phyloP scores from a whole-genome alignment of 192 early-diverging fungal species.

The Linnemannia hyalina region DNA sequence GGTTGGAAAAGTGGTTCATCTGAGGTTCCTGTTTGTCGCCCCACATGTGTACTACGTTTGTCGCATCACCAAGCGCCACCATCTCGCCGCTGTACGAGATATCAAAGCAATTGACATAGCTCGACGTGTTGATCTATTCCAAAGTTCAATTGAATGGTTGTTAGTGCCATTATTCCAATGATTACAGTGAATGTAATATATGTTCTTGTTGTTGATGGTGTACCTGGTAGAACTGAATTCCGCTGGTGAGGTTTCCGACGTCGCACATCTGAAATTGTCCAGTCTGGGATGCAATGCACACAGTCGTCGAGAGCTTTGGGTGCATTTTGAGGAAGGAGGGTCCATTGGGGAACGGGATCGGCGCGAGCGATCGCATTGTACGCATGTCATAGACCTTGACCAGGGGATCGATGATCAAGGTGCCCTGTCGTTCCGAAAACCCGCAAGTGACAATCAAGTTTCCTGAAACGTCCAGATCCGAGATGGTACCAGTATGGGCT shows the following conservation, averaged over 20 bases:
- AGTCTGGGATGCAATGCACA: constrained; percentile 74
- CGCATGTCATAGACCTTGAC: constrained; percentile 90
- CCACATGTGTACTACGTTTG: constrained; percentile 86
- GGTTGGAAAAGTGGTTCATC: constrained; percentile 76
- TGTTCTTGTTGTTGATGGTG: constrained; percentile 37
- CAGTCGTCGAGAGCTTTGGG: constrained; percentile 72
- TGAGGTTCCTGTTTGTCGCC: constrained; percentile 71
- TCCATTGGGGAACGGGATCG: constrained; percentile 77
- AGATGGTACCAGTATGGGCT: constrained; percentile 83
- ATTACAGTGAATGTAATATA: constrained; percentile 29
- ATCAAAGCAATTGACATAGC: constrained; percentile 80
- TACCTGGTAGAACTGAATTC: constrained; percentile 66
- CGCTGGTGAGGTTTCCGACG: constrained; percentile 62
- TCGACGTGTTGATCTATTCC: constrained; percentile 62
- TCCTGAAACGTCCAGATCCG: constrained; percentile 82
- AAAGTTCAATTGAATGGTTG: constrained; percentile 26
- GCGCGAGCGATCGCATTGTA: constrained; percentile 75
- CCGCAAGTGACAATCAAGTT: constrained; percentile 84
- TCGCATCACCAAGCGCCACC: constrained; percentile 82
- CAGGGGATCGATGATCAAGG: constrained; percentile 78
- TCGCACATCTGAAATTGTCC: constrained; percentile 82
- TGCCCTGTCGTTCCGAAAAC: constrained; percentile 71
- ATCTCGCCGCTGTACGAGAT: constrained; percentile 84
- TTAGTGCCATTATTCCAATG: not conserved
- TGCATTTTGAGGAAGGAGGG: constrained; percentile 81